Evolutionary conservation across 1,139 yeast species (phyloP), one percentile per base, ranked within the genome.

Genomic region (Blastobotrys aristatus): DNA sequence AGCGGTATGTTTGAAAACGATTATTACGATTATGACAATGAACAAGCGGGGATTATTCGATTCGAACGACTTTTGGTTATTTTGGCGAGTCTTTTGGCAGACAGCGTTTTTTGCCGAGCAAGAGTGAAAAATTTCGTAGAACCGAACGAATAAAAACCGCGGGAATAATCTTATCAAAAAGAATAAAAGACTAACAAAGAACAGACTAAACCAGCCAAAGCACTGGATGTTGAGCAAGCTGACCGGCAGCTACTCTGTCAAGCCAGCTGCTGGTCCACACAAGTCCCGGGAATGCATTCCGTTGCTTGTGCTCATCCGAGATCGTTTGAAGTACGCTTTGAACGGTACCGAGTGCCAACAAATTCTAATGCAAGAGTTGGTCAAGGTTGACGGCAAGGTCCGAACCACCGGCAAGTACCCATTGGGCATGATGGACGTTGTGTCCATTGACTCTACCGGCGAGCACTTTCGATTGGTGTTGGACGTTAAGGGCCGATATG

Each of bases 221-320:
- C 98, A 94, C 85, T 94, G 98, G 98, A 87, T 94, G 95, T 86
- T 94, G 82, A 98, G 92, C 95, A 94, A 94, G 81, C 82, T 94
- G 80, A 86, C 97, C 74, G 99, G 99, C 72, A 81, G 89, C 71
- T 92, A 92, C 75, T 98, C 98, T 64, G 98, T 98, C 79, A 90
- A 97, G 82, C 96, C 97, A 72, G 88, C 97, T 59, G 84, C 96
- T 65, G 98, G 98, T 81, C 98, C 98, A 73, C 98, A 92, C 84
- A 92, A 92, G 80, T 84, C 90, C 76, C 85, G 98, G 78, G 98
- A 92, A 80, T 92, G 97, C 55, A 85, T 92, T 71, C 98, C 98
- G 72, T 84, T 92, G 77, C 82, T 92, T 70, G 92, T 92, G 65
- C 92, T 92, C 82, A 80, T 92, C 73, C 89, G 98, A 84, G 92